Percentiles rank a stretch among this genome's conserved stretches.
Evolutionary conservation across 2,329 filamentous ascomycete species (phyloP).

Genomic region (Colletotrichum sp.): DNA sequence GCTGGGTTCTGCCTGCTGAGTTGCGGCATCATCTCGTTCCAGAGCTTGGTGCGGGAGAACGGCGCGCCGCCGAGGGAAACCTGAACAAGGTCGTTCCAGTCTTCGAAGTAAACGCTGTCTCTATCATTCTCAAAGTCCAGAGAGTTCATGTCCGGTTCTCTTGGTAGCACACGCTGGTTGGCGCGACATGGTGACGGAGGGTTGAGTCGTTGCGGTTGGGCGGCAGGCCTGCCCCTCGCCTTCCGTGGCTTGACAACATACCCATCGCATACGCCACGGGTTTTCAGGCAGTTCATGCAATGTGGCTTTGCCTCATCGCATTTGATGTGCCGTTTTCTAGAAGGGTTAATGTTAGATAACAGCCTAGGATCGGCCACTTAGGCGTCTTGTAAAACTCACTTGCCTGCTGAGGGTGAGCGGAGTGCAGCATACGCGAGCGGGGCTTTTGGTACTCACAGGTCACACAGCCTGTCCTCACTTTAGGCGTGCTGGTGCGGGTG

Average conservation of each 20-base stretch:
- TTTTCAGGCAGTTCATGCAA: slow-evolving; percentile 41
- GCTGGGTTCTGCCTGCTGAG: slow-evolving; percentile 23
- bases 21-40: slow-evolving; percentile 38
- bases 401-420: slow-evolving; percentile 10
- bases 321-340: slow-evolving; percentile 41
- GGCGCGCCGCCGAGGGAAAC: slow-evolving; percentile 12
- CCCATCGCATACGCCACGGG: slow-evolving; percentile 21
- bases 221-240: not conserved
- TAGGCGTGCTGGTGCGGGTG: slow-evolving; percentile 22
- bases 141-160: slow-evolving; percentile 17
- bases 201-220: not conserved
- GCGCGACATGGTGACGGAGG: not conserved
- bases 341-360: not conserved
- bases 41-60: slow-evolving; percentile 28
- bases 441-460: slow-evolving; percentile 12
- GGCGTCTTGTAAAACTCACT: slow-evolving; percentile 1
- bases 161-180: not conserved
- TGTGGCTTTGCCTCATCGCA: slow-evolving; percentile 46
- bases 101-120: slow-evolving; percentile 20
- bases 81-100: slow-evolving; percentile 17
- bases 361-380: not conserved
- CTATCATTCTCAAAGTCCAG: slow-evolving; percentile 17
- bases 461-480: slow-evolving; percentile 22
- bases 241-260: slow-evolving; percentile 19
- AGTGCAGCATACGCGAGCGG: not conserved